Conservation (phyloP, 2,329 filamentous ascomycete species). For the Colletotrichum tamarilloi region DNA sequence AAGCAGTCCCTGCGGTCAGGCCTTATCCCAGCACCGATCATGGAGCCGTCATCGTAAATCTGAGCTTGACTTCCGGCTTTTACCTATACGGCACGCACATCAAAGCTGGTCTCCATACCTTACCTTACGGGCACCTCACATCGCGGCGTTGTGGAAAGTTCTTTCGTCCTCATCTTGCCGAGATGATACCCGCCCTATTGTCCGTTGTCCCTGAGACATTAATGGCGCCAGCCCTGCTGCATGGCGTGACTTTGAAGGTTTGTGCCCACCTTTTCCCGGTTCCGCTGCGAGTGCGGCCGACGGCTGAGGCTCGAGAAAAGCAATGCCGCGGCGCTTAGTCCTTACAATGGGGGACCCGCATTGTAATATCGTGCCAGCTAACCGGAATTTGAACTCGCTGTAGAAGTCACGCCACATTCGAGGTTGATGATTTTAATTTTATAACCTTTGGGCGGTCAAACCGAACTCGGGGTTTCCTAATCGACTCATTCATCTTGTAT, state of each 20-base stretch:
- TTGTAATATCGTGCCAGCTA: neutral
- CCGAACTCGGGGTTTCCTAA: neutral
- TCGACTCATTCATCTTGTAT: neutral
- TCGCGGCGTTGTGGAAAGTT: neutral
- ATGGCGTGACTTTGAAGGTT: conserved; percentile 7
- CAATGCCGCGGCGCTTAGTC: conserved; percentile 9
- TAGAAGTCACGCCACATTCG: neutral
- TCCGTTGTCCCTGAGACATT: neutral
- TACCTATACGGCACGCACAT: neutral
- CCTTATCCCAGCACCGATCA: neutral
- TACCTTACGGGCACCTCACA: too few relatives aligned
- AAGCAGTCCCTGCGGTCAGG: neutral
- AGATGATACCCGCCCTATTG: neutral
- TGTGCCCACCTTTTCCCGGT: neutral
- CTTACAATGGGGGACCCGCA: neutral
- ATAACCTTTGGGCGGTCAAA: neutral
- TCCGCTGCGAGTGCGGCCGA: conserved; percentile 6
- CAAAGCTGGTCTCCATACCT: neutral
- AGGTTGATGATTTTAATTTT: neutral
- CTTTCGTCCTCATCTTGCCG: neutral
- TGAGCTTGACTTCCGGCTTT: neutral
- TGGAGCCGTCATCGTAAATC: neutral
- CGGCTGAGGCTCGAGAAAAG: conserved; percentile 17
- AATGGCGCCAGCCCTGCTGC: neutral
- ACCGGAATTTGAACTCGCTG: neutral